These are phyloP conservation scores for Yarrowia galli DNA, from an alignment of 1,139 yeast species.

Conservation along the genomic window DNA sequence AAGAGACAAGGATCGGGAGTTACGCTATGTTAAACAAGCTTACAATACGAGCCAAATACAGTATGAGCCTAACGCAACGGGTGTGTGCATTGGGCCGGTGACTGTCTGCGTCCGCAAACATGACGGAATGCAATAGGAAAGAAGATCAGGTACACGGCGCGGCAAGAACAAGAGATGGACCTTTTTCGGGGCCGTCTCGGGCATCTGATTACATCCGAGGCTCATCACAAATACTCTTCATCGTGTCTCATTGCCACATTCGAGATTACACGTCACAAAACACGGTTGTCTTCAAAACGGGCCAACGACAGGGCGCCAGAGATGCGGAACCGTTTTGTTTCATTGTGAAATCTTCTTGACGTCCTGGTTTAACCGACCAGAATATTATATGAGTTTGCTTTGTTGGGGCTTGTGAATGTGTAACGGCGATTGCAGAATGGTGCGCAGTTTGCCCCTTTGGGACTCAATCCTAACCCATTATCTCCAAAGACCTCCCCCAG, in stretches of 20 bases:
- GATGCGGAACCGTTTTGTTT: constrained; percentile 28
- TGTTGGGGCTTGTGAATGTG: constrained; percentile 5
- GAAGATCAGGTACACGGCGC: constrained; percentile 22
- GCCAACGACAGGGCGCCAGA: constrained; percentile 15
- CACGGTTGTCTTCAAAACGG: not conserved
- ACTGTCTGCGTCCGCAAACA: constrained; percentile 25
- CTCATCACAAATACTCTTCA: not conserved
- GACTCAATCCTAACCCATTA: not conserved
- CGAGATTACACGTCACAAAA: too few species aligned
- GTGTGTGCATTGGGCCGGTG: constrained; percentile 25
- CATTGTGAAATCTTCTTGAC: not conserved
- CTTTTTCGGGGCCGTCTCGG: not conserved
- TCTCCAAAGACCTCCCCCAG: not conserved
- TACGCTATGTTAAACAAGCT: constrained; percentile 7
- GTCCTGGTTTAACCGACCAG: not conserved
- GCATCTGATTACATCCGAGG: not conserved
- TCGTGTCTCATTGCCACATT: too few species aligned
- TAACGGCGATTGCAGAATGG: constrained; percentile 1
- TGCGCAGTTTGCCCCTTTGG: constrained; percentile 5
- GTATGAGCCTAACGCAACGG: constrained; percentile 18
- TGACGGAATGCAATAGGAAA: constrained; percentile 23
- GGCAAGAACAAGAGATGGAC: not conserved
- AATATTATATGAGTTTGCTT: not conserved
- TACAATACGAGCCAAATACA: constrained; percentile 21
- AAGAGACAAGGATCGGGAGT: constrained; percentile 3